These are phyloP conservation scores for rapeseed (Brassica napus) DNA, from an alignment of 345 rosid species.

Conservation along the genomic window DNA sequence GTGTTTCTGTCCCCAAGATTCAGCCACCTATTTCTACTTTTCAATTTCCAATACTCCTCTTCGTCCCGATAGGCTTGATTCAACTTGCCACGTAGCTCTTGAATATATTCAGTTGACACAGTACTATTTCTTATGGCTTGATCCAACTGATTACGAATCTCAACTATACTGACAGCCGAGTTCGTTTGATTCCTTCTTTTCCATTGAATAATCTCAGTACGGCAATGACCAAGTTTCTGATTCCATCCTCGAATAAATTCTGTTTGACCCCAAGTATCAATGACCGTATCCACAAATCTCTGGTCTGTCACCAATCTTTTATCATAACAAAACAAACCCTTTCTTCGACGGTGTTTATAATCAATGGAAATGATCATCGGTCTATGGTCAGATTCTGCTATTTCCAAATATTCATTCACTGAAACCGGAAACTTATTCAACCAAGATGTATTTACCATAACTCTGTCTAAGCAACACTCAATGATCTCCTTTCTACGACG, in stretches of 20 bases:
- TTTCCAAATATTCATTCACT: background rate
- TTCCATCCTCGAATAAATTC: background rate
- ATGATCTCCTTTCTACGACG: background rate
- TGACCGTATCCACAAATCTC: background rate
- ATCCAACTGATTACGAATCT: background rate
- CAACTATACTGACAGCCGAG: background rate
- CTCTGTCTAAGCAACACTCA: background rate
- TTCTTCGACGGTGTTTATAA: background rate
- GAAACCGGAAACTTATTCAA: background rate
- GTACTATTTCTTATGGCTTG: background rate
- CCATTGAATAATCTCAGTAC: background rate
- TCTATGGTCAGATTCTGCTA: background rate
- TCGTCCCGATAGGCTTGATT: background rate
- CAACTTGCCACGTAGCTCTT: background rate
- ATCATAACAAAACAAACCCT: background rate
- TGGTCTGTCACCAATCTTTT: background rate
- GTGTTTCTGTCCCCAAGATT: no score
- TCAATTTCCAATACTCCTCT: background rate
- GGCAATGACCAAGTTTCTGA: background rate
- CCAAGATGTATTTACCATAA: background rate
- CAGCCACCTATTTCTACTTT: background rate
- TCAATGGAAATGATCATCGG: background rate
- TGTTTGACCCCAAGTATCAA: background rate
- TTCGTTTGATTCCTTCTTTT: background rate
- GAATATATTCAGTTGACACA: background rate